These are phyloP conservation scores for Jatropha curcas DNA, from an alignment of 345 rosid genomes.

Conservation along the genomic window DNA sequence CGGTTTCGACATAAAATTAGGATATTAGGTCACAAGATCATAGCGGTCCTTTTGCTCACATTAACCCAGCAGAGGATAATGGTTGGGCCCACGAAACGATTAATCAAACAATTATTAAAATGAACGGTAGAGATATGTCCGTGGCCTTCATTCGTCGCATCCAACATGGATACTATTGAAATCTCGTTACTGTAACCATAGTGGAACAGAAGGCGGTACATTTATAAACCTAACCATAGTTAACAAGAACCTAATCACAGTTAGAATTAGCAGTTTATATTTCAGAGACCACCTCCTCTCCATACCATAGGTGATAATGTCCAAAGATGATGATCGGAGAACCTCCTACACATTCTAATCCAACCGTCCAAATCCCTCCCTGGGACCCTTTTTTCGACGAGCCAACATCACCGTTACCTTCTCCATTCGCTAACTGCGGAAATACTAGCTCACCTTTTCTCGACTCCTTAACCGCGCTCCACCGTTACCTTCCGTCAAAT, in stretches of 20 bases:
- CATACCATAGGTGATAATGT: background rate
- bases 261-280: constrained; percentile 43
- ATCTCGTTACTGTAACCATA: constrained; percentile 26
- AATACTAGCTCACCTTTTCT: constrained; percentile 36
- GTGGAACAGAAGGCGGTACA: constrained; percentile 34
- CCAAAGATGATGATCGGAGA: constrained; percentile 61
- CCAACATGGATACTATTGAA: background rate
- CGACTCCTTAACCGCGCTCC: constrained; percentile 54
- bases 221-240: constrained; percentile 30
- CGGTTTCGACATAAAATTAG: constrained; percentile 2
- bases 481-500: constrained; percentile 71
- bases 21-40: constrained; percentile 20
- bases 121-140: constrained; percentile 31
- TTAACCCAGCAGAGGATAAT: background rate
- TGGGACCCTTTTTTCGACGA: constrained; percentile 52
- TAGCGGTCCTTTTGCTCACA: background rate
- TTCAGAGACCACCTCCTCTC: background rate
- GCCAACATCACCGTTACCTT: constrained; percentile 29
- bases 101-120: background rate
- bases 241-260: constrained; percentile 37
- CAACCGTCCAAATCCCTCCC: constrained; percentile 56
- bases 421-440: constrained; percentile 35
- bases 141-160: constrained; percentile 13
- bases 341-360: constrained; percentile 32
- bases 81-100: background rate